Base-by-base conservation (phyloP, 2,329 filamentous ascomycete genomes). In the Fusarium napiforme region DNA sequence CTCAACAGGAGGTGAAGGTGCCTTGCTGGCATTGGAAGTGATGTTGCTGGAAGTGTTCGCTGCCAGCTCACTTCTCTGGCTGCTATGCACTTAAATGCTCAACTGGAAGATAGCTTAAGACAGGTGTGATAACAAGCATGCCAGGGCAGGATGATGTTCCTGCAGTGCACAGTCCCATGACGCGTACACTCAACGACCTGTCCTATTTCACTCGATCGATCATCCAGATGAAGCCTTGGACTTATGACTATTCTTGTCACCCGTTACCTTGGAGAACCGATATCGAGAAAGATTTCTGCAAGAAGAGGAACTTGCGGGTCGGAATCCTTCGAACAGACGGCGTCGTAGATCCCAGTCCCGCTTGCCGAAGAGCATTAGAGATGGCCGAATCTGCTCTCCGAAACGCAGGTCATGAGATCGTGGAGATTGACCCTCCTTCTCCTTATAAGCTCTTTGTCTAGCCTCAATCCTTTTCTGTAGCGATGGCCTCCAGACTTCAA, bases 101-200 rank as follows among this genome's bases (percentile, higher is more conserved):
- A 7, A 97, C 93, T 3, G 95, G 96, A 4, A 88, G 95, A 55
- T 98, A 95, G 94, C 94, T 94, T 2, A 97, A 97, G 81, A 87
- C 90, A 46, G 94, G 94, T 15, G 91, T 94, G 80, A 89, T 89
- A 69, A 97, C 95, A 1, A 95, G 93, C 77, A 97, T 97, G 94
- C 91, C 93, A 0, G 96, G 96, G 0, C 95, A 98, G 80, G 96
- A 98, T 79, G 95, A 95, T 2, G 91, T 98, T 37, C 91, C 94
- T 2, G 93, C 92, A 72, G 94, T 97, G 26, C 97, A 95, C 83
- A 96, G 93, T 65, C 95, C 95, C 9, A 98, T 98, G 96, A 90
- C 95, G 6, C 89, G 95, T 60, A 97, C 95, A 0, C 83, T 97
- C 66, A 89, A 91, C 71, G 95, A 98, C 79, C 84, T 98, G 69